Base-by-base conservation (phyloP, 306 rosid genomes). In the Trifolium pratense region DNA sequence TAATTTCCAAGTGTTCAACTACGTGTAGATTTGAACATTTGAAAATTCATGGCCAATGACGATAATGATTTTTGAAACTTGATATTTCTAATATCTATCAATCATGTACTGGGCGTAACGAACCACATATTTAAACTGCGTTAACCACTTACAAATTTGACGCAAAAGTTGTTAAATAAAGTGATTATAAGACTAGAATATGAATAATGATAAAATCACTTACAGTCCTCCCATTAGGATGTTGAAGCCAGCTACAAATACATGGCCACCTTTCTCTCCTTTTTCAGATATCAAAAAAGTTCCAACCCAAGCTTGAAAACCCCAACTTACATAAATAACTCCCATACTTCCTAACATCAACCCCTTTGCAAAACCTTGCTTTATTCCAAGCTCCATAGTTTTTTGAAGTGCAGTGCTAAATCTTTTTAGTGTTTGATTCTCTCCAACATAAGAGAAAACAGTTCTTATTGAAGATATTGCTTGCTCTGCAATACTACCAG, bases 251-350 rank as follows among this genome's bases (percentile, higher is more conserved):
- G 97, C 98, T 26, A 93, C 84, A 67, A 91, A 93, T 20, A 91
- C 89, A 58, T 86, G 86, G 15, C 98, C 98, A 62, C 97, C 97
- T 63, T 82, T 56, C 82, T 93, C 98, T 17, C 84, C 83, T 74
- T 85, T 87, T 18, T 87, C 81, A 63, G 90, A 80, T 39, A 93
- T 78, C 82, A 93, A 81, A 76, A 70, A 84, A 49, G 91, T 91
- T 52, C 98, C 98, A 57, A 93, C 89, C 98, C 97, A 90, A 75
- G 93, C 96, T 79, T 89, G 98, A 74, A 91, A 93, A 32, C 98
- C 93, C 98, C 98, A 93, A 59, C 98, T 86, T 3, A 89, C 69
- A 25, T 88, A 89, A 39, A 93, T 84, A 56, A 93, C 73, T 80
- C 97, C 98, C 88, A 93, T 79, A 82, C 97, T 93, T 75, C 97